Base-by-base conservation (phyloP, 108 stramenopile genomes). In the Aurantiochytrium sp. region DNA sequence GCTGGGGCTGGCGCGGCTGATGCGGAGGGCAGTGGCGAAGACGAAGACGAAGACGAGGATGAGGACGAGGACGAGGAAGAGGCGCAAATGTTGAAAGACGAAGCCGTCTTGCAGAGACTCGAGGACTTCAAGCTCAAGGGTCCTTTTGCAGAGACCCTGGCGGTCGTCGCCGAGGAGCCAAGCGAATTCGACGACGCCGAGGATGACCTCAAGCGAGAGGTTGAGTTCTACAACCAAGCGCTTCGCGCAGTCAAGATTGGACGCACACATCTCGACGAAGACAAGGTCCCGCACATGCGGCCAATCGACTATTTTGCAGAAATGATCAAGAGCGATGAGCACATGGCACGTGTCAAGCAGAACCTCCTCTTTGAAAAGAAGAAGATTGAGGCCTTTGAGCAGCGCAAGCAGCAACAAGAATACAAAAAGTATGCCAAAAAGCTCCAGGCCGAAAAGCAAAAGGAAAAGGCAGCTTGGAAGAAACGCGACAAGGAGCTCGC, bases 291-390 rank as follows among this genome's bases (percentile, higher is more conserved):
- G 3, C 89, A 90, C 88, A 92, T 94, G 25, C 92, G 99, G 44
- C 98, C 98, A 0, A 96, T 95, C 21, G 99, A 99, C 89, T 99
- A 96, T 91, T 98, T 99, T 92, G 98, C 97, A 19, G 98, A 99
- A 91, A 98, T 98, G 97, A 94, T 99, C 87, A 99, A 99, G 91
- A 97, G 94, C 12, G 99, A 95, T 90, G 69, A 88, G 44, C 94
- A 95, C 89, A 99, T 96, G 99, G 97, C 96, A 28, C 95, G 96
- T 93, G 95, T 99, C 88, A 98, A 99, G 94, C 98, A 98, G 89
- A 93, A 97, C 87, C 96, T 99, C 60, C 96, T 99, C 71, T 97
- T 97, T 88, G 98, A 99, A 93, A 96, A 95, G 90, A 96, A 98
- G 91, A 98, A 98, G 94, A 99, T 99, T 90, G 96, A 97, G 45